Conservation (phyloP, 805 yeast species). For the Candida boidinii region DNA sequence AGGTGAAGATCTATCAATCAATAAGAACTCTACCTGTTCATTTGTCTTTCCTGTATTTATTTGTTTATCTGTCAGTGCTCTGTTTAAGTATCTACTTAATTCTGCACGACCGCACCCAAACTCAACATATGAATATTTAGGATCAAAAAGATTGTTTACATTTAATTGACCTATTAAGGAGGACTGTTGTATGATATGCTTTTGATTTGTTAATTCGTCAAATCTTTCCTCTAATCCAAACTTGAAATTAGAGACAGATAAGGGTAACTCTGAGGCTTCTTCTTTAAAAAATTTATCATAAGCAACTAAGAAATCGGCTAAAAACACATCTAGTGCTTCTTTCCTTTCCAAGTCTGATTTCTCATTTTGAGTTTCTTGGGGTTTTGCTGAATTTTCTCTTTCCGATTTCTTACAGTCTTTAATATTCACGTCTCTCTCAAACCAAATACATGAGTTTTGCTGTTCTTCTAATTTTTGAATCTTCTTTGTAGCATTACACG, state of each 20-base stretch:
- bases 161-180: slow-evolving; percentile 66
- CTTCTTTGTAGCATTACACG: slow-evolving; percentile 43
- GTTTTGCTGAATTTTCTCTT: not conserved
- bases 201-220: slow-evolving; percentile 44
- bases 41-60: not conserved
- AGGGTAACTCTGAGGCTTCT: slow-evolving; percentile 5
- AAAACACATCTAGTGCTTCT: no score
- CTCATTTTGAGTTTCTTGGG: slow-evolving; percentile 5
- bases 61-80: slow-evolving; percentile 17
- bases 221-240: slow-evolving; percentile 35
- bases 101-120: slow-evolving; percentile 94
- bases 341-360: slow-evolving; percentile 13
- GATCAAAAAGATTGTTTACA: slow-evolving; percentile 28
- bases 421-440: slow-evolving; percentile 36
- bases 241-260: slow-evolving; percentile 14
- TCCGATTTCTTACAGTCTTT: slow-evolving; percentile 7
- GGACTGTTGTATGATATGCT: slow-evolving; percentile 79
- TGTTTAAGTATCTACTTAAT: slow-evolving; percentile 53
- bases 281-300: slow-evolving; percentile 8
- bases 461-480: slow-evolving; percentile 27
- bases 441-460: slow-evolving; percentile 32
- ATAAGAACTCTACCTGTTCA: slow-evolving; percentile 30
- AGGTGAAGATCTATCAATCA: slow-evolving; percentile 71
- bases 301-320: slow-evolving; percentile 6
- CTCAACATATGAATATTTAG: slow-evolving; percentile 43